Evolutionary conservation across 129 eudicot genomes (phyloP).

Genomic region (Lactuca sativa): DNA sequence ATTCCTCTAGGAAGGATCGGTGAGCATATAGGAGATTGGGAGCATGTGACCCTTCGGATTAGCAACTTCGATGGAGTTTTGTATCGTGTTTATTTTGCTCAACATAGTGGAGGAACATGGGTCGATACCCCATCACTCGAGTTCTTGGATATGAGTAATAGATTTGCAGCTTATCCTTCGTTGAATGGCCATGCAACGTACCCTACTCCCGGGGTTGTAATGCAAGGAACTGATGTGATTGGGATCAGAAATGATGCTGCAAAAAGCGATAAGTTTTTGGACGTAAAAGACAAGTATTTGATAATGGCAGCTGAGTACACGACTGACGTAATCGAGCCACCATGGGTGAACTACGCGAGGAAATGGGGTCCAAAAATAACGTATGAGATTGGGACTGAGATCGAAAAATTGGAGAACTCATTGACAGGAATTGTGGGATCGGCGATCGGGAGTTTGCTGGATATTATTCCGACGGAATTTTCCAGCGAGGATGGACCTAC

Average conservation of each 20-base stretch:
- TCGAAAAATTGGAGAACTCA: constrained; percentile 29
- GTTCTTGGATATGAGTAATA: constrained; percentile 38
- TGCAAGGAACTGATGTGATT: constrained; percentile 40
- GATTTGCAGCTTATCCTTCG: constrained; percentile 50
- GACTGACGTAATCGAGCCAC: constrained; percentile 36
- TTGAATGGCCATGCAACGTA: constrained; percentile 68
- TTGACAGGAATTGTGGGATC: constrained; percentile 26
- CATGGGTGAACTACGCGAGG: constrained; percentile 52
- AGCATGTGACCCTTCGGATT: constrained; percentile 69
- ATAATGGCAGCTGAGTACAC: constrained; percentile 52
- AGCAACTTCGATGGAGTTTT: constrained; percentile 67
- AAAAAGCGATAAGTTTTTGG: constrained; percentile 32
- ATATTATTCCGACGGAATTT: constrained; percentile 45
- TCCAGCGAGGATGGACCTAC: constrained; percentile 59
- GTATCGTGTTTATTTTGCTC: constrained; percentile 51
- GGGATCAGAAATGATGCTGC: constrained; percentile 53
- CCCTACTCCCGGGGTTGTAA: constrained; percentile 35
- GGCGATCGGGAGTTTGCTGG: constrained; percentile 34
- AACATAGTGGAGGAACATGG: constrained; percentile 71
- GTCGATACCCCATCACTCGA: constrained; percentile 47
- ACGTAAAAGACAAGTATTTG: constrained; percentile 29
- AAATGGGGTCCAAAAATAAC: constrained; percentile 66
- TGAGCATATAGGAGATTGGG: constrained; percentile 85
- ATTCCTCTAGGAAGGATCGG: constrained; percentile 57
- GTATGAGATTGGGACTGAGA: constrained; percentile 32